Conservation (phyloP, 1,284 basidiomycete species). For the Entoloma clypeatum region DNA sequence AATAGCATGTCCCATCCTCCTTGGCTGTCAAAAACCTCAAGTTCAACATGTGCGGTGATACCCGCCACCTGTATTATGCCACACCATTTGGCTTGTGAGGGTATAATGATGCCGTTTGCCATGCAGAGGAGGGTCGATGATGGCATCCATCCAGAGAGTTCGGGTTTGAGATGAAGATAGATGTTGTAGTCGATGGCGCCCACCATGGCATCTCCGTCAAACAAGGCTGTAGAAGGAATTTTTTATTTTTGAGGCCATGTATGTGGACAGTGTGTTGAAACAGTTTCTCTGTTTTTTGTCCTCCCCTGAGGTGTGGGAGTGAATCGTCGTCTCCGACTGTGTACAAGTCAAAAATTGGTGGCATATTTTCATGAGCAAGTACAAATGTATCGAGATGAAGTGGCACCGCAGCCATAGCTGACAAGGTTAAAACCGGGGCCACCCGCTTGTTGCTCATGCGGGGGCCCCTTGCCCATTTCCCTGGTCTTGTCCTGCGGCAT, state of each 20-base stretch:
- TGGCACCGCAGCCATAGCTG: neutral
- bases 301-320: neutral
- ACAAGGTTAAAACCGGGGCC: neutral
- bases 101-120: slow-evolving; percentile 17
- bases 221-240: neutral
- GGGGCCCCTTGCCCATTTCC: slow-evolving; percentile 12
- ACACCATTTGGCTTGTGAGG: slow-evolving; percentile 16
- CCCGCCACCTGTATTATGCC: slow-evolving; percentile 16
- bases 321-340: slow-evolving; percentile 1
- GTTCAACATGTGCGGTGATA: slow-evolving; percentile 5
- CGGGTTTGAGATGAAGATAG: slow-evolving; percentile 2
- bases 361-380: neutral
- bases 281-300: neutral
- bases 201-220: slow-evolving; percentile 21
- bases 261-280: neutral
- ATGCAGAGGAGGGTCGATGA: too few relatives aligned
- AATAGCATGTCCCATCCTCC: slow-evolving; percentile 24
- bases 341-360: slow-evolving; percentile 1
- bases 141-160: slow-evolving; percentile 3
- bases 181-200: slow-evolving; percentile 12
- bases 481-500: too few relatives aligned
- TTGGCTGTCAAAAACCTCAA: slow-evolving; percentile 25
- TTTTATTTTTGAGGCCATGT: neutral
- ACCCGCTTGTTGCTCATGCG: slow-evolving; percentile 1
- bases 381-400: neutral